phyloP scores from a whole-genome alignment of 2,329 filamentous ascomycete genomes.

The Penicillium italicum region DNA sequence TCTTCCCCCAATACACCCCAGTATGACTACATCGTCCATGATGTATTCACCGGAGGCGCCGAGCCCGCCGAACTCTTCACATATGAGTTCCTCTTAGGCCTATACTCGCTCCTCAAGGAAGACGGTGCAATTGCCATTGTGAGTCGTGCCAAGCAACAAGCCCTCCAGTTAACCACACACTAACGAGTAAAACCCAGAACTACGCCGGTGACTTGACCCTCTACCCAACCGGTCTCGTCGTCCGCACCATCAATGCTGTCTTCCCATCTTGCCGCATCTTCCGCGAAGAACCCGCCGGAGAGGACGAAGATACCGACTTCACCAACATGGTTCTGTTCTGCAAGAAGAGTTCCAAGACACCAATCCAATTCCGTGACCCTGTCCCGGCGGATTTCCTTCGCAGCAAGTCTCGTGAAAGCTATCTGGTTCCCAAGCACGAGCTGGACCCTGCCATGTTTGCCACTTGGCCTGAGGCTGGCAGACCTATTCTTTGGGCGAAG shows the following conservation, averaged over 20 bases:
- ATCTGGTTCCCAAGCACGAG: slow-evolving; percentile 70
- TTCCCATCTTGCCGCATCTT: slow-evolving; percentile 92
- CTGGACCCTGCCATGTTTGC: slow-evolving; percentile 48
- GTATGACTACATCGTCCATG: slow-evolving; percentile 94
- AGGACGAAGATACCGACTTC: slow-evolving; percentile 61
- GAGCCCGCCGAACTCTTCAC: slow-evolving; percentile 90
- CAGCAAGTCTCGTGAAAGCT: slow-evolving; percentile 66
- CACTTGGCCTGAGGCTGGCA: slow-evolving; percentile 44
- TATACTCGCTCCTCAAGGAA: slow-evolving; percentile 68
- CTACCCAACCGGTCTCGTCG: slow-evolving; percentile 70
- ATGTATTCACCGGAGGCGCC: slow-evolving; percentile 94
- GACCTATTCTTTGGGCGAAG: slow-evolving; percentile 41
- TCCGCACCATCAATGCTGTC: slow-evolving; percentile 74
- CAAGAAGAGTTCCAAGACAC: slow-evolving; percentile 55
- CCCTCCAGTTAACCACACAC: not conserved
- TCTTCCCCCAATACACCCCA: slow-evolving; percentile 31
- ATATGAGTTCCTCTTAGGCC: slow-evolving; percentile 69
- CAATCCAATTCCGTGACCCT: slow-evolving; percentile 65
- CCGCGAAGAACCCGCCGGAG: slow-evolving; percentile 64
- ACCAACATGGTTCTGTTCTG: slow-evolving; percentile 98
- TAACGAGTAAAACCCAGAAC: slow-evolving; percentile 57
- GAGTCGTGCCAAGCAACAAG: slow-evolving; percentile 36
- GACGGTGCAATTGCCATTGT: slow-evolving; percentile 86
- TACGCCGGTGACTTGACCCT: slow-evolving; percentile 86
- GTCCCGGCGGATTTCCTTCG: slow-evolving; percentile 64